Percentiles rank a stretch among this genome's conserved stretches.
phyloP scores from a whole-genome alignment of 352 stramenopile species.

The Phytophthora fragariae region DNA sequence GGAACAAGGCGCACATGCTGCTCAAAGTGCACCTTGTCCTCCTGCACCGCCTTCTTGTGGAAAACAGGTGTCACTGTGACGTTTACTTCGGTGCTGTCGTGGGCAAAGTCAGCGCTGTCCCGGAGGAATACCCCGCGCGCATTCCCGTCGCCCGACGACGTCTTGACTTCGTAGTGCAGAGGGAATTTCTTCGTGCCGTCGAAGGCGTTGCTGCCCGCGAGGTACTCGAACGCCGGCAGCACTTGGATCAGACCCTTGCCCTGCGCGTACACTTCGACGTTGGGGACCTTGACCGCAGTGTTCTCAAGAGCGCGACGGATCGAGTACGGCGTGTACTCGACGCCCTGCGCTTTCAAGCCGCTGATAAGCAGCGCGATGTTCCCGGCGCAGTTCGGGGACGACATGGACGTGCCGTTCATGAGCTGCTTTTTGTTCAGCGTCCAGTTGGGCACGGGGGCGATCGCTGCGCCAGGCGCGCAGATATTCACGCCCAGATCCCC shows the following conservation, averaged over 20 bases:
- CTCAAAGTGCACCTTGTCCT: conserved; percentile 91
- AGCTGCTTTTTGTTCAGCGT: conserved; percentile 96
- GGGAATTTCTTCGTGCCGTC: conserved; percentile 74
- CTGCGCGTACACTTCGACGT: conserved; percentile 79
- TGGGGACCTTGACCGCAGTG: conserved; percentile 70
- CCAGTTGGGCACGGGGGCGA: conserved; percentile 95
- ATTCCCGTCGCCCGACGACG: conserved; percentile 51
- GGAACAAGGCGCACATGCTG: conserved; percentile 85
- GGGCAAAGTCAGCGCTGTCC: conserved; percentile 77
- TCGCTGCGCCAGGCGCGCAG: conserved; percentile 94
- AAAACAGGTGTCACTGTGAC: conserved; percentile 91
- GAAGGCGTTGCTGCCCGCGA: conserved; percentile 55
- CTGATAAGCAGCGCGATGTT: conserved; percentile 94
- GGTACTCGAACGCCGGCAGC: conserved; percentile 77
- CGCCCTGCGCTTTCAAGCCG: conserved; percentile 81
- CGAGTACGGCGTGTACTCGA: conserved; percentile 89
- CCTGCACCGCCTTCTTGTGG: conserved; percentile 82
- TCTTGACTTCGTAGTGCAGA: conserved; percentile 62
- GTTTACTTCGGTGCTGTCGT: conserved; percentile 80
- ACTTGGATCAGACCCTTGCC: conserved; percentile 87
- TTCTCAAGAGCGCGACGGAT: conserved; percentile 91
- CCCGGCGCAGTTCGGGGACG: conserved; percentile 94
- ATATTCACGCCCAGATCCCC: conserved; percentile 93
- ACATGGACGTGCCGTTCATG: conserved; percentile 98
- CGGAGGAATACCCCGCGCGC: conserved; percentile 86